Evolutionary conservation across 2,329 filamentous ascomycete genomes (phyloP).

Genomic region (Cladosporium colombiae): DNA sequence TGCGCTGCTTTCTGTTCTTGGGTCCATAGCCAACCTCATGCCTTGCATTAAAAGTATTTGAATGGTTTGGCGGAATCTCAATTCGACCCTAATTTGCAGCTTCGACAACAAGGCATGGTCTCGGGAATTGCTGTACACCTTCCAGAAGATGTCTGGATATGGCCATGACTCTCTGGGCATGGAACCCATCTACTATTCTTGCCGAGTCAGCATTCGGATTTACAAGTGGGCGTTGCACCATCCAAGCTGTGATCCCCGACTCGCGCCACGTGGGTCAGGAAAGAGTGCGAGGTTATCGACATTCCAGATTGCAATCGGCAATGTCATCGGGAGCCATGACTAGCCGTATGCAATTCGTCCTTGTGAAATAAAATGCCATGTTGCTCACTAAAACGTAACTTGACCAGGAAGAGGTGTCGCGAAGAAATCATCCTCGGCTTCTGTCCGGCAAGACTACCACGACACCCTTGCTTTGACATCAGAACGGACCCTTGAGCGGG

Average conservation of each 20-base stretch:
- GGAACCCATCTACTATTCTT: neutral
- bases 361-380: neutral
- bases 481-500: neutral
- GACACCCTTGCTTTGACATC: neutral
- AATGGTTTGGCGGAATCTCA: neutral
- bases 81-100: neutral
- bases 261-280: neutral
- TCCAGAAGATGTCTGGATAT: neutral
- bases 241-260: neutral
- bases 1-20: neutral
- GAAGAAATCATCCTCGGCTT: neutral
- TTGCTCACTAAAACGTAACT: neutral
- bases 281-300: neutral
- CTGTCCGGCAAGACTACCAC: neutral
- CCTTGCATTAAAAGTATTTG: neutral
- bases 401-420: neutral
- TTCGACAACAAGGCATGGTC: neutral
- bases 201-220: neutral
- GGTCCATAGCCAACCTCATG: neutral
- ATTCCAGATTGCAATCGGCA: neutral
- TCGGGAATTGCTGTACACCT: neutral
- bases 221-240: neutral
- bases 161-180: neutral
- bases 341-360: neutral
- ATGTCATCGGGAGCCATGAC: neutral